Conservation (phyloP, 129 eudicot species). For the Centella asiatica region DNA sequence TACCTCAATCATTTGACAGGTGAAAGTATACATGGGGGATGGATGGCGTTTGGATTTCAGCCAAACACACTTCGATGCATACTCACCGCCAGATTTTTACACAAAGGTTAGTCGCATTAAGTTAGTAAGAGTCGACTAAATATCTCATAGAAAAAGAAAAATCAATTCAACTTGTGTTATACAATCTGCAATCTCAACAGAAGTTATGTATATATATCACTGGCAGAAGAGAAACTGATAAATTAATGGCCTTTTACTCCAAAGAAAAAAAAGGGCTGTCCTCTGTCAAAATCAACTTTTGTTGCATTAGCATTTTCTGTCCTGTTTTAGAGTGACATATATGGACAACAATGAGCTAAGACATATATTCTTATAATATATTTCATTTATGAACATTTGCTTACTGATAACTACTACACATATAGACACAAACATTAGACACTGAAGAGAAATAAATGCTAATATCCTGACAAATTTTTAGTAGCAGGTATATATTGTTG, state of each 20-base stretch:
- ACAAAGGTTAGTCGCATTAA: constrained; percentile 32
- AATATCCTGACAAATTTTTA: not conserved
- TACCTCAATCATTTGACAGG: constrained; percentile 24
- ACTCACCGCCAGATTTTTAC: constrained; percentile 77
- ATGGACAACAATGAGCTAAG: not conserved
- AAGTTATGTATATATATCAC: not conserved
- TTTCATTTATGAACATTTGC: not conserved
- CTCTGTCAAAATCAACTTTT: not conserved
- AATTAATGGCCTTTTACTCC: not conserved
- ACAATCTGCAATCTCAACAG: not conserved
- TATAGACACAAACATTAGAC: no score
- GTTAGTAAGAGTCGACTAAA: not conserved
- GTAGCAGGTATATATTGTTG: constrained; percentile 51
- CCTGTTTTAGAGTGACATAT: no score
- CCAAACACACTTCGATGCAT: constrained; percentile 51
- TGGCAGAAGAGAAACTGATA: not conserved
- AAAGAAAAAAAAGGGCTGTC: not conserved
- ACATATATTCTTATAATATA: not conserved
- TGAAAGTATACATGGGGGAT: constrained; percentile 70
- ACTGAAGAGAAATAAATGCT: no score
- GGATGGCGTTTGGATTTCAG: constrained; percentile 75
- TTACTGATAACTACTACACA: no score
- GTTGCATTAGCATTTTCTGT: not conserved
- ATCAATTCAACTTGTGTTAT: no score
- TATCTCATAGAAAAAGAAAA: no score